phyloP scores from a whole-genome alignment of 2,329 filamentous ascomycete genomes.

The Simplicillium aogashimaense region DNA sequence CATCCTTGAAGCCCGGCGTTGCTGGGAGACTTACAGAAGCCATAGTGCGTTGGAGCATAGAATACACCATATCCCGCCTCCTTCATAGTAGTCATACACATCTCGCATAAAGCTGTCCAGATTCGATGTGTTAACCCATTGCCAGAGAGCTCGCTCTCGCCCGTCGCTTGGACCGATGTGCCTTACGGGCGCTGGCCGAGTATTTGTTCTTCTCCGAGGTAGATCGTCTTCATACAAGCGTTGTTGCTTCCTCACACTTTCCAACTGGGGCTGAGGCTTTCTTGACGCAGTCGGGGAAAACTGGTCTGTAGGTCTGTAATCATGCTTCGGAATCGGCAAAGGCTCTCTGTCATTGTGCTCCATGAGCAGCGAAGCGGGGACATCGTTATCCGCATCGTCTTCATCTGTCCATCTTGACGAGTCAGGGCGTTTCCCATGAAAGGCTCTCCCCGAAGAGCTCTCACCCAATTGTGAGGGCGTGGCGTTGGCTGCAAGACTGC shows the following conservation, averaged over 20 bases:
- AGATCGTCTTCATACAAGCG: conserved; percentile 31
- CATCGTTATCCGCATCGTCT: conserved; percentile 39
- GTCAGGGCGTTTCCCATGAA: conserved; percentile 6
- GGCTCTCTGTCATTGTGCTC: conserved; percentile 32
- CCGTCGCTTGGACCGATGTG: too few relatives aligned
- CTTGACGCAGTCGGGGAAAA: not conserved
- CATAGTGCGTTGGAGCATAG: conserved; percentile 61
- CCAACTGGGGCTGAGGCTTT: conserved; percentile 37
- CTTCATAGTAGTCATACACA: conserved; percentile 79
- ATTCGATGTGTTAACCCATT: conserved; percentile 86
- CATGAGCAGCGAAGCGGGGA: conserved; percentile 53
- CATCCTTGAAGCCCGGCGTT: not conserved
- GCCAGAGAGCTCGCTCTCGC: conserved; percentile 76
- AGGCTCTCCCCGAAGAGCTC: too few relatives aligned
- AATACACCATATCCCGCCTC: conserved; percentile 79
- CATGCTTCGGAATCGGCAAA: too few relatives aligned
- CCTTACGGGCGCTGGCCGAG: too few relatives aligned
- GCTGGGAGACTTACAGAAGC: conserved; percentile 47
- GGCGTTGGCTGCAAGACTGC: too few relatives aligned
- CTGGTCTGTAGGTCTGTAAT: too few relatives aligned
- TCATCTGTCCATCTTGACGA: conserved; percentile 17
- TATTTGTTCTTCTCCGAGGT: too few relatives aligned
- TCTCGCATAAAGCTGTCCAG: conserved; percentile 77
- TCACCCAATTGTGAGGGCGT: too few relatives aligned
- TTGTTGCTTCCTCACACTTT: conserved; percentile 41